Evolutionary conservation across 202 grass and related monocot genomes (phyloP).

Genomic region (Schoenoplectus triqueter): DNA sequence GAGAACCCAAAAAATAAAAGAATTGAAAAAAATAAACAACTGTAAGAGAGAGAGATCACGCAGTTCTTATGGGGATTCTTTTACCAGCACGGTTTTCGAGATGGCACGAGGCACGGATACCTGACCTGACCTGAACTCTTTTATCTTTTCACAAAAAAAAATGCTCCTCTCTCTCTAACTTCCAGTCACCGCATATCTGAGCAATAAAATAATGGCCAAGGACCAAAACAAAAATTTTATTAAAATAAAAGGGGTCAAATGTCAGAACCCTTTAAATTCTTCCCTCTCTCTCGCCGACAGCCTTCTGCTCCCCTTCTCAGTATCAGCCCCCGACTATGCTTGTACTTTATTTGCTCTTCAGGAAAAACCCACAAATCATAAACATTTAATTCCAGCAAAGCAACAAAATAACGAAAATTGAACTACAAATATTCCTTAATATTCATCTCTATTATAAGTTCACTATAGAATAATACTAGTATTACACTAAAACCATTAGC

Average conservation of each 20-base stretch:
- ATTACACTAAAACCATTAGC: neutral
- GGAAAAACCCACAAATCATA: neutral
- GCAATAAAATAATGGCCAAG: conserved; percentile 16
- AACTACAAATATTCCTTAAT: neutral
- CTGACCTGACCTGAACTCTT: conserved; percentile 32
- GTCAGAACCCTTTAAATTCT: conserved; percentile 31
- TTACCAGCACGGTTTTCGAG: conserved; percentile 51
- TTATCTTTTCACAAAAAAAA: no score
- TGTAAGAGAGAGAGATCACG: conserved; percentile 45
- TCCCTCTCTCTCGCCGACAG: conserved; percentile 32
- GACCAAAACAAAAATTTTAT: conserved; percentile 1
- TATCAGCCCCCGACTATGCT: neutral
- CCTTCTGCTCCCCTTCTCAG: neutral
- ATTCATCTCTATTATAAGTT: neutral
- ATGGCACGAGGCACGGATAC: conserved; percentile 63
- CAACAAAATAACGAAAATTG: neutral
- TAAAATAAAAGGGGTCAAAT: conserved; percentile 31
- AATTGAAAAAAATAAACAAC: neutral
- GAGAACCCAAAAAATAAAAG: conserved; percentile 1
- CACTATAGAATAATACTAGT: neutral
- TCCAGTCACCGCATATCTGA: conserved; percentile 37
- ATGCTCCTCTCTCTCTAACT: neutral
- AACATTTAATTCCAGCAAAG: no score
- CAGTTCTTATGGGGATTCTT: conserved; percentile 47
- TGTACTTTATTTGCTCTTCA: neutral